Evolutionary conservation across 2,329 filamentous ascomycete genomes (phyloP), one percentile per base, ranked within the genome.

Genomic region (Calonectria multiphialidica): DNA sequence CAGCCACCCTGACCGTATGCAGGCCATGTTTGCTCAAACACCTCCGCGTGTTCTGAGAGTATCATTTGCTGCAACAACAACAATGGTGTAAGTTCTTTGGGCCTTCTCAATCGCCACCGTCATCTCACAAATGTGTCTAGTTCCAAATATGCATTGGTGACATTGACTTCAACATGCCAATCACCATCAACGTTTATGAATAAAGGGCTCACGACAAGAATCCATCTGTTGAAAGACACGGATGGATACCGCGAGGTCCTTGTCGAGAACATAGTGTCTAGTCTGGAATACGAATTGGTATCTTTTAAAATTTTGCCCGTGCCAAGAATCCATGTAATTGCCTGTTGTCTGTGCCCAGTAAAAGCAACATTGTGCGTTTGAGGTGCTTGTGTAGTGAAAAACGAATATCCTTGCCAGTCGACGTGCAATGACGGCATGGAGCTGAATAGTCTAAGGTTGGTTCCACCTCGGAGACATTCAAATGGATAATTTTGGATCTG

Each of bases 1-100:
- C 6, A 30, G 8, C 33, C 6, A 18, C 8, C 10, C 61, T 61
- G 13, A 53, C 42, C 12, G 10, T 9, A 8, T 30, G 15, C 55
- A 72, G 76, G 50, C 40, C 63, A 78, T 18, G 59, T 71, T 2
- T 78, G 77, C 57, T 37, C 50, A 8, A 73, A 75, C 76, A 73
- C 74, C 0, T 66, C 72, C 8, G 49, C 71, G 10, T 78, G 77
- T 23, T 70, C 33, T 2, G 33, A 68, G 25, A 76, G 66, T 21
- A 45, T 78, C 30, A 78, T 78, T 57, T 78, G 76, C 73, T 78
- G 76, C 73, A 78, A 78, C 72, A 78, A 78, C 42, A 78, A 78
- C 69, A 77, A 72, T 37, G 76, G 77, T 0, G 77, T 78, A 66
- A 71, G 76, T 23, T 75, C 23, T 9, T 0, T 3, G 0, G 1